Base-by-base conservation (phyloP, 2,329 filamentous ascomycete species). In the Cladosporium halotolerans region DNA sequence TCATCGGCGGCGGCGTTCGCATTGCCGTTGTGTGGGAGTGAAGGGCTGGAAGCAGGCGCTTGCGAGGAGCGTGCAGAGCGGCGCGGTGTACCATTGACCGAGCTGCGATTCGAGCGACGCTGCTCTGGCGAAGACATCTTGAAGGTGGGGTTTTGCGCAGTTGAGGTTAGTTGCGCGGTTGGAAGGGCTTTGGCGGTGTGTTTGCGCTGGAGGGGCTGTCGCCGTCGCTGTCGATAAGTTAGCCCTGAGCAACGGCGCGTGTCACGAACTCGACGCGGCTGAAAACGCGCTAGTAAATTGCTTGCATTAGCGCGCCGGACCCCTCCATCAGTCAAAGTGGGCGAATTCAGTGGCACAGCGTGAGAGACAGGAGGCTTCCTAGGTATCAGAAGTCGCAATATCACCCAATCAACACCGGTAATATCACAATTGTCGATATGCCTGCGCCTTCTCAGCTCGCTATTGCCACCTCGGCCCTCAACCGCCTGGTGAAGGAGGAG, bases 401-500 rank as follows among this genome's bases (percentile, higher is more conserved):
- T 7, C 23, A 28, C 5, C 23, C 7, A 28, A 28, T 4, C 7
- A 5, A 28, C 23, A 28, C 23, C 23, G 23, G 7, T 28, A 28
- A 28, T 7, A 28, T 28, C 23, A 28, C 23, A 28, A 7, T 7
- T 7, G 23, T 28, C 38, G 31, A 71, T 47, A 96, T 96, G 90
- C 79, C 88, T 3, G 79, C 89, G 32, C 87, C 88, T 42, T 84
- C 85, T 1, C 80, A 84, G 62, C 82, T 96, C 68, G 72, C 82
- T 63, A 93, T 96, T 67, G 84, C 86, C 42, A 93, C 88, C 19
- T 82, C 85, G 57, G 83, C 89, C 16, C 82, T 97, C 61, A 78
- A 81, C 63, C 89, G 93, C 55, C 81, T 97, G 45, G 82, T 96
- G 60, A 96, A 95, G 72, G 93, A 99, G 72, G 89, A 96, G 71